Conservation (phyloP, 2,329 filamentous ascomycete species). For the Huntiella bhutanensis region DNA sequence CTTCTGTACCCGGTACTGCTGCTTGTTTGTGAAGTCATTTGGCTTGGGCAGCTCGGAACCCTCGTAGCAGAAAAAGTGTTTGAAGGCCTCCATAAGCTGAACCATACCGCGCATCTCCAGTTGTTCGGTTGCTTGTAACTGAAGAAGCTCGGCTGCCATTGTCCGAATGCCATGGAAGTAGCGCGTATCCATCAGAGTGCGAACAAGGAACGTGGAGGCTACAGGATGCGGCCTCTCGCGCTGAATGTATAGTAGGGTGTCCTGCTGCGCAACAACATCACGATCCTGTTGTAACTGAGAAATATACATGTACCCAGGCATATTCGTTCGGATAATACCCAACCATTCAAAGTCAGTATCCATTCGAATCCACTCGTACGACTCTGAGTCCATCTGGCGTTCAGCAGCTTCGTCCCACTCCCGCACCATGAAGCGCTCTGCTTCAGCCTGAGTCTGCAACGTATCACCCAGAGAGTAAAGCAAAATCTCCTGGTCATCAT, state of each 20-base stretch:
- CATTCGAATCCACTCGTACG: constrained; percentile 96
- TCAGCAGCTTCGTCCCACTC: constrained; percentile 87
- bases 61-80: constrained; percentile 71
- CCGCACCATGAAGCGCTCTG: constrained; percentile 61
- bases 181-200: constrained; percentile 75
- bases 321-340: constrained; percentile 59
- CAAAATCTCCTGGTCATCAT: constrained; percentile 37
- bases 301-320: constrained; percentile 94
- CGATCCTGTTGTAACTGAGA: constrained; percentile 94
- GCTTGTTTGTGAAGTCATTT: constrained; percentile 81
- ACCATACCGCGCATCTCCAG: constrained; percentile 57
- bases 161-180: constrained; percentile 89
- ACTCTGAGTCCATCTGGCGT: constrained; percentile 81
- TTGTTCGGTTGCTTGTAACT: constrained; percentile 52
- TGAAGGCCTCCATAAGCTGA: constrained; percentile 72
- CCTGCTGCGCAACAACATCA: constrained; percentile 76
- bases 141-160: constrained; percentile 62
- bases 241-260: constrained; percentile 58
- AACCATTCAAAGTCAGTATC: constrained; percentile 99
- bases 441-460: constrained; percentile 63
- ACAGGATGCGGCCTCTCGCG: constrained; percentile 52
- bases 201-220: constrained; percentile 71
- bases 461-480: constrained; percentile 82
- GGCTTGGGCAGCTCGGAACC: constrained; percentile 61
- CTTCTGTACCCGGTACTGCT: constrained; percentile 66